Conservation (phyloP, 257 asterid species). For the Verbena officinalis region DNA sequence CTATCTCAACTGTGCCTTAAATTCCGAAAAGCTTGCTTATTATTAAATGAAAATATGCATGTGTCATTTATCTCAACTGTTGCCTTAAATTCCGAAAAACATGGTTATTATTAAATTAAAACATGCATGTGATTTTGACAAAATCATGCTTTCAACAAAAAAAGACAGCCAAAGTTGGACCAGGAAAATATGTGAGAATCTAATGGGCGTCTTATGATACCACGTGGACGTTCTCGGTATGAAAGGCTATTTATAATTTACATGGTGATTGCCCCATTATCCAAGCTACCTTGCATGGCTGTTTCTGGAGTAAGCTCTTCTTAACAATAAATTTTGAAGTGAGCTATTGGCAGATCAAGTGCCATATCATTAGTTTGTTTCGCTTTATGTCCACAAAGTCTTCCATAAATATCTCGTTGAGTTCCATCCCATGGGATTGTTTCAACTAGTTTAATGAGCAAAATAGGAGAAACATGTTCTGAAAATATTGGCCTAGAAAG, state of each 20-base stretch:
- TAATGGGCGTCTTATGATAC: not conserved
- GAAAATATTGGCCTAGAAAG: not conserved
- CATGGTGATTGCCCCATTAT: not conserved
- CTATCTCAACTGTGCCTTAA: no score
- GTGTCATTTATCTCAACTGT: not conserved
- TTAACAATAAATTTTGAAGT: not conserved
- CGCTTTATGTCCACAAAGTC: not conserved
- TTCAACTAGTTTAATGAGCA: not conserved
- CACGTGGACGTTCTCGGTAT: not conserved
- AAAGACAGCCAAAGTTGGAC: not conserved
- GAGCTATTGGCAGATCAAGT: not conserved
- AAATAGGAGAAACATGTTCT: not conserved
- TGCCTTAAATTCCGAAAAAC: not conserved
- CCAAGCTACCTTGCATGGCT: not conserved
- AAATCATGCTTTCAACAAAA: not conserved
- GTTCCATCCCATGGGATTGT: no score
- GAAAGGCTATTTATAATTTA: not conserved
- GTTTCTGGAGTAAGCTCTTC: conserved; percentile 8
- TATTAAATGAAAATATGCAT: no score
- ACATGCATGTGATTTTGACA: not conserved
- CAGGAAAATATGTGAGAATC: not conserved
- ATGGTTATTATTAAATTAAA: not conserved
- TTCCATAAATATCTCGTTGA: no score
- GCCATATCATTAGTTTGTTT: not conserved
- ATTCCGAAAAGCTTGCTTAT: no score